phyloP scores from a whole-genome alignment of 352 stramenopile species.

The Phytopythium chamaehyphon region DNA sequence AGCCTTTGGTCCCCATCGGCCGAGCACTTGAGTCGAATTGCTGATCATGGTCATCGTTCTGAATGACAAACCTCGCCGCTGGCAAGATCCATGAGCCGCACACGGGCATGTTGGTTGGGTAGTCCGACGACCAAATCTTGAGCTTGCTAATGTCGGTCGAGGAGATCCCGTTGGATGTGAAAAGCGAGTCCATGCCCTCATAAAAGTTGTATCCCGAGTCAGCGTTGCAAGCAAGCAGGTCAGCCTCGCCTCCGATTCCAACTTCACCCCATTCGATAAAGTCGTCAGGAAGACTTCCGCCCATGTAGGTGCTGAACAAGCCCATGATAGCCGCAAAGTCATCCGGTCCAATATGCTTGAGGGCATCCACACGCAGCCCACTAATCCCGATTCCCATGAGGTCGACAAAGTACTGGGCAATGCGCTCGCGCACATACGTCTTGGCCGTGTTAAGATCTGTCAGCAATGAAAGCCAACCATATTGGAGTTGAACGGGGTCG shows the following conservation, averaged over 20 bases:
- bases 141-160: slow-evolving; percentile 55
- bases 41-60: slow-evolving; percentile 79
- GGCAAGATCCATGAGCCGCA: slow-evolving; percentile 64
- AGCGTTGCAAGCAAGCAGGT: slow-evolving; percentile 47
- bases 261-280: slow-evolving; percentile 65
- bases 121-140: slow-evolving; percentile 78
- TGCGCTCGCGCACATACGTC: slow-evolving; percentile 51
- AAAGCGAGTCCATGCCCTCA: slow-evolving; percentile 40
- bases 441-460: slow-evolving; percentile 59
- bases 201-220: slow-evolving; percentile 66
- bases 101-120: slow-evolving; percentile 50
- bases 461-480: slow-evolving; percentile 40
- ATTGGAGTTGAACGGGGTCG: slow-evolving; percentile 29
- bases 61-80: slow-evolving; percentile 55
- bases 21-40: slow-evolving; percentile 47
- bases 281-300: slow-evolving; percentile 47
- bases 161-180: slow-evolving; percentile 39
- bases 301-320: slow-evolving; percentile 48
- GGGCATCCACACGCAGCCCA: slow-evolving; percentile 58
- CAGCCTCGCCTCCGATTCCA: slow-evolving; percentile 27
- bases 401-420: slow-evolving; percentile 72
- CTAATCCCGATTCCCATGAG: slow-evolving; percentile 64
- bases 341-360: slow-evolving; percentile 56
- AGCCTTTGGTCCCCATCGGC: slow-evolving; percentile 52
- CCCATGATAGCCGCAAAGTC: slow-evolving; percentile 52